These are phyloP conservation scores for Trypanosoma brucei DNA, from an alignment of 208 protist species.

Conservation along the genomic window DNA sequence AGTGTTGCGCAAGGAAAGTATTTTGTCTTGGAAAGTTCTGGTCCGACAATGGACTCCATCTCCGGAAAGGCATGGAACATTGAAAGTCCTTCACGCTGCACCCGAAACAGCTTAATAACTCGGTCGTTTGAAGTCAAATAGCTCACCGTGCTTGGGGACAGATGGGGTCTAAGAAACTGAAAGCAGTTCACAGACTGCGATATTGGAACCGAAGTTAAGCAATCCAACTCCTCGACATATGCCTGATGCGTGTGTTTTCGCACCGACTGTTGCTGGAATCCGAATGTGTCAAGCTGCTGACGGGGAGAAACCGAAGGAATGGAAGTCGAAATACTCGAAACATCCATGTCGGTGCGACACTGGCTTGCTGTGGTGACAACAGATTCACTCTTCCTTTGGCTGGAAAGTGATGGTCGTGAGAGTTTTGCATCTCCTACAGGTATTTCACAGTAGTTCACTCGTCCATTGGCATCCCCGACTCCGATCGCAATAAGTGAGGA, in stretches of 20 bases:
- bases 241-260: conserved; percentile 80
- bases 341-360: conserved; percentile 16
- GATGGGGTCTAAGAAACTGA: conserved; percentile 49
- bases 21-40: conserved; percentile 37
- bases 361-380: conserved; percentile 18
- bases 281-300: conserved; percentile 31
- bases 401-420: conserved; percentile 8
- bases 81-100: conserved; percentile 73
- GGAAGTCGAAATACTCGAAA: conserved; percentile 18
- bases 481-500: conserved; percentile 60
- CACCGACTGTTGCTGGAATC: conserved; percentile 44
- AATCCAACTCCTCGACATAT: conserved; percentile 79
- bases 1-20: conserved; percentile 67
- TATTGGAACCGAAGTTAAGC: conserved; percentile 75
- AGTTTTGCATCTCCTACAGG: conserved; percentile 33
- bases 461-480: conserved; percentile 76
- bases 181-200: conserved; percentile 74
- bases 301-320: conserved; percentile 30
- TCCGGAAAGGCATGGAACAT: conserved; percentile 65
- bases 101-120: conserved; percentile 83
- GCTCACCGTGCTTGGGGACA: conserved; percentile 75
- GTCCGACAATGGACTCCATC: conserved; percentile 58
- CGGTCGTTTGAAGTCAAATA: conserved; percentile 86
- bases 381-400: conserved; percentile 22
- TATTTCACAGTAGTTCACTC: conserved; percentile 81